These are phyloP conservation scores for Pholiota conissans DNA, from an alignment of 768 basidiomycete species.

Conservation along the genomic window DNA sequence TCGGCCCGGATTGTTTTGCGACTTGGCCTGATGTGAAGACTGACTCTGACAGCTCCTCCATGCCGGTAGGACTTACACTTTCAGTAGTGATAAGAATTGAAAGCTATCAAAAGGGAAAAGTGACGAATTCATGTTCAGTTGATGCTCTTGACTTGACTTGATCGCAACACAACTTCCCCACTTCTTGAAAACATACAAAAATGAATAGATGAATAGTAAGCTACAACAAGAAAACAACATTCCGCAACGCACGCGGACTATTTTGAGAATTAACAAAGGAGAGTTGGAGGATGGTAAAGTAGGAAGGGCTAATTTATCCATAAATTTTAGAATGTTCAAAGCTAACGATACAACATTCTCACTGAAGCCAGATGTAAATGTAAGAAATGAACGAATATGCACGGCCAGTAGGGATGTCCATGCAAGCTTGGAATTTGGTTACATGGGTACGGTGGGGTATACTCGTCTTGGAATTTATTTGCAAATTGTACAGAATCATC, in stretches of 20 bases:
- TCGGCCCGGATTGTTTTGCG: not conserved
- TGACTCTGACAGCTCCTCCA: too few species aligned
- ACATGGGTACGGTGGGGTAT: not conserved
- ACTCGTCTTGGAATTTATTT: too few species aligned
- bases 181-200: not conserved
- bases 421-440: not conserved
- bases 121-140: too few species aligned
- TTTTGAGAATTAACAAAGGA: not conserved
- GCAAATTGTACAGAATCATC: conserved; percentile 12
- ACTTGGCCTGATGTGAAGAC: too few species aligned
- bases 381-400: not conserved
- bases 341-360: not conserved
- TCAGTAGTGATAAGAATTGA: too few species aligned
- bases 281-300: not conserved
- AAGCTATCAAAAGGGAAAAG: too few species aligned
- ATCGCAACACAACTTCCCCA: not conserved
- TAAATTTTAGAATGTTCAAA: not conserved
- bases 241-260: not conserved
- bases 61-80: too few species aligned
- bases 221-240: not conserved
- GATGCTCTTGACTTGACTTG: not conserved
- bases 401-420: not conserved
- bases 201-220: not conserved
- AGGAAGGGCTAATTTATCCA: not conserved
- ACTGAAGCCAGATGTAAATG: not conserved